Evolutionary conservation across 1,284 basidiomycete genomes (phyloP).

Genomic region (Trichosporon asahii): DNA sequence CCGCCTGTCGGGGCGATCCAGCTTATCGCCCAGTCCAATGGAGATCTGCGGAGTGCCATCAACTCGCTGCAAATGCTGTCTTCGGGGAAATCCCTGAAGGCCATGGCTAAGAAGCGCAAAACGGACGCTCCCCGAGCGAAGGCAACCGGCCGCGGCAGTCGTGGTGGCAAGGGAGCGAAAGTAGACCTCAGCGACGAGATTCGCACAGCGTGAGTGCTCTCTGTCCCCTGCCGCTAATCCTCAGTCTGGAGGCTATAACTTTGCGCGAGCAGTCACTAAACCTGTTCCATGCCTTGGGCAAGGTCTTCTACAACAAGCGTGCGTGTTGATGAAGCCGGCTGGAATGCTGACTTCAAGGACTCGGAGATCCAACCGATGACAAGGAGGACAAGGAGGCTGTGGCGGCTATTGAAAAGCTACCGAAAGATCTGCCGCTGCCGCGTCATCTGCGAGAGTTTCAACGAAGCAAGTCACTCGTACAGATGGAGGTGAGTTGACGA

Average conservation of each 20-base stretch:
- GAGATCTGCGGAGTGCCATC: conserved; percentile 87
- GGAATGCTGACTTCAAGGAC: conserved; percentile 27
- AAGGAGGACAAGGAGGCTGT: conserved; percentile 39
- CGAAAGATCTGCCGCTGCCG: conserved; percentile 58
- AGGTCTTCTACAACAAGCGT: conserved; percentile 94
- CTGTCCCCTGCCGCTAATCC: background rate
- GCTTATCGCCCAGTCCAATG: conserved; percentile 71
- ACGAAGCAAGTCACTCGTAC: conserved; percentile 70
- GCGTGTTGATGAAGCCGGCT: conserved; percentile 32
- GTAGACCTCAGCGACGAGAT: conserved; percentile 47
- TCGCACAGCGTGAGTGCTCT: conserved; percentile 49
- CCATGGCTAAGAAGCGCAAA: conserved; percentile 24
- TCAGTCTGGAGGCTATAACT: conserved; percentile 65
- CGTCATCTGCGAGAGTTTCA: conserved; percentile 60
- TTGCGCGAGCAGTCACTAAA: conserved; percentile 78
- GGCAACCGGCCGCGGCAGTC: conserved; percentile 22
- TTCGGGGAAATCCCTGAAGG: conserved; percentile 12
- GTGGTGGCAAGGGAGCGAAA: conserved; percentile 40
- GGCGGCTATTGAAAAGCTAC: conserved; percentile 25
- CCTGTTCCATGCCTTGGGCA: conserved; percentile 90
- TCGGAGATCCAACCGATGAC: conserved; percentile 40
- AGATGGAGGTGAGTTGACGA: conserved; percentile 64
- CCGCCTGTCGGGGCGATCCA: conserved; percentile 68
- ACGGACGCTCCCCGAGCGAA: conserved; percentile 13
- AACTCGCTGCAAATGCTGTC: conserved; percentile 81